Evolutionary conservation across 1,284 basidiomycete species (phyloP), one percentile per base, ranked within the genome.

Genomic region (Ganoderma boninense): DNA sequence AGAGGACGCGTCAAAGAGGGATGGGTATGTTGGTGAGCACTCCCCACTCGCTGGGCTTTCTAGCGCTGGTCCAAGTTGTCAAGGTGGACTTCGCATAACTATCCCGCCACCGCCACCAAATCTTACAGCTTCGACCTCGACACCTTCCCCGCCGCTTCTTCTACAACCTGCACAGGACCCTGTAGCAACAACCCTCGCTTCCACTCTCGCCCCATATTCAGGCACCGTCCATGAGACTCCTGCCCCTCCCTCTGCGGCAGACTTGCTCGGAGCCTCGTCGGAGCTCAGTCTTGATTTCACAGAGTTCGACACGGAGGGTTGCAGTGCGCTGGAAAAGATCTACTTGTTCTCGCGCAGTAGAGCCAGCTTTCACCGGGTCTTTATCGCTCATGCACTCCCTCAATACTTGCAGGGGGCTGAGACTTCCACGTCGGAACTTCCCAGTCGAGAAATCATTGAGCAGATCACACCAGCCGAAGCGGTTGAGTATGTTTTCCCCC

Each of bases 341-440:
- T 99, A 98, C 83, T 87, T 99, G 38, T 96, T 96, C 77, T 94
- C 95, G 71, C 90, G 94, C 76, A 97, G 95, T 81, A 92, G 92
- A 74, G 91, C 93, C 68, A 84, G 90, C 18, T 95, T 95, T 78
- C 97, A 98, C 78, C 87, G 90, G 49, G 89, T 96, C 43, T 96
- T 94, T 80, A 97, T 98, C 75, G 90, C 92, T 1, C 91, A 92
- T 74, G 89, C 92, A 18, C 86, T 97, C 38, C 92, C 93, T 20
- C 66, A 70, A 5, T 79, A 77, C 68, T 65, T 77, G 60, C 49
- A 74, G 11, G 72, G 73, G n/a, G 69, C 74, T 54, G 76, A 76
- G 44, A 72, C 65, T 38, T 59, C 69, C 23, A 86, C 89, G 4
- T 90, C 93, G 78, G 87, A 96, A 18, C 66, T 71, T 23, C 67